These are phyloP conservation scores for Aspergillus hortae DNA, from an alignment of 2,329 filamentous ascomycete genomes.

Conservation along the genomic window DNA sequence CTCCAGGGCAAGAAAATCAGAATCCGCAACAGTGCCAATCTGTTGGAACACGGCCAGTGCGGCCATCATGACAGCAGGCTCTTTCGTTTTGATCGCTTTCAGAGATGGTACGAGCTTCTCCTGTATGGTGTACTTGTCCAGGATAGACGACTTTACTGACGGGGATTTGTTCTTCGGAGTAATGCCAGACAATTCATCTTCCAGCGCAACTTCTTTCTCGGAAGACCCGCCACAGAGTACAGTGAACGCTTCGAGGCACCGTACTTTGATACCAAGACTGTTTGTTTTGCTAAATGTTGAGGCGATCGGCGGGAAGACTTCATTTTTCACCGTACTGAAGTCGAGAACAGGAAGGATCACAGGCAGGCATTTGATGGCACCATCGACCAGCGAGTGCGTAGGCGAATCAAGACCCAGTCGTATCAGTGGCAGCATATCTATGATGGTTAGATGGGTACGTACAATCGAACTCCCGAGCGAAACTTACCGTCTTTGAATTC, in stretches of 20 bases:
- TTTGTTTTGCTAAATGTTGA: conserved; percentile 88
- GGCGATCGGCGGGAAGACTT: conserved; percentile 89
- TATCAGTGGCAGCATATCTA: conserved; percentile 84
- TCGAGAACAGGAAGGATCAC: conserved; percentile 83
- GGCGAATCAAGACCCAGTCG: conserved; percentile 79
- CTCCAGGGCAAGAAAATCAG: conserved; percentile 88
- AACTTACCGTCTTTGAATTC: conserved; percentile 86
- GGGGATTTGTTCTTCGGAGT: conserved; percentile 50
- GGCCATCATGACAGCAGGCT: conserved; percentile 96
- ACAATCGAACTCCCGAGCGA: conserved; percentile 4
- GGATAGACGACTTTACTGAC: conserved; percentile 66
- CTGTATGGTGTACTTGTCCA: conserved; percentile 98
- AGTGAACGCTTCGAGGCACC: conserved; percentile 84
- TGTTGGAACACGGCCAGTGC: conserved; percentile 80
- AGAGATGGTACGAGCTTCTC: conserved; percentile 92
- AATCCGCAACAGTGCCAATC: conserved; percentile 76
- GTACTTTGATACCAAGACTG: conserved; percentile 90
- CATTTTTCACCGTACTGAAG: conserved; percentile 95
- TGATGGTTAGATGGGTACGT: conserved; percentile 17
- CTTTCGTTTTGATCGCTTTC: conserved; percentile 93
- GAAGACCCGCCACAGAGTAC: conserved; percentile 78
- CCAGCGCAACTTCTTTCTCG: conserved; percentile 43
- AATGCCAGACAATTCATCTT: conserved; percentile 74
- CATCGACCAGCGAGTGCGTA: conserved; percentile 85
- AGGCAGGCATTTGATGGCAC: conserved; percentile 73